These are phyloP conservation scores for Echites panduratus DNA, from an alignment of 257 asterid genomes.

Conservation along the genomic window DNA sequence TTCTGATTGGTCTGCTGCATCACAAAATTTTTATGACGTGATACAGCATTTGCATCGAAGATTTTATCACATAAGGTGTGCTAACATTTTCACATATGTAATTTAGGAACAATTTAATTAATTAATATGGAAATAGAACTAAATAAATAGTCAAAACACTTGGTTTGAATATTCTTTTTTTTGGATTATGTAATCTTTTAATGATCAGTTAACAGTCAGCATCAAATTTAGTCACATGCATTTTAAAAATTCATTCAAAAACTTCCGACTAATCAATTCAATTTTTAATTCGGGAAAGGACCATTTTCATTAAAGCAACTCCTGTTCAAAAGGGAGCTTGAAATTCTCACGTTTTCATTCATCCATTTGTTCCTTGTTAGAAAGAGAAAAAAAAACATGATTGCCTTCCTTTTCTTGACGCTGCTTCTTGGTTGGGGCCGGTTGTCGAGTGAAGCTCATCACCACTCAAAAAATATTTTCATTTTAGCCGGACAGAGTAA, in stretches of 20 bases:
- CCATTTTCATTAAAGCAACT: too few relatives aligned
- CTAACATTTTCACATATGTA: too few relatives aligned
- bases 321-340: neutral
- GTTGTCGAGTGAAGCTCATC: slow-evolving; percentile 2
- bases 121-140: too few relatives aligned
- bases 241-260: neutral
- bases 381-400: slow-evolving; percentile 17
- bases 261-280: neutral
- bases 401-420: slow-evolving; percentile 24
- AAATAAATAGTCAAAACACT: too few relatives aligned
- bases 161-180: too few relatives aligned
- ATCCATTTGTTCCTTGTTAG: neutral
- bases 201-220: too few relatives aligned
- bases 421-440: slow-evolving; percentile 23
- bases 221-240: neutral
- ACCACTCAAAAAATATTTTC: slow-evolving; percentile 35
- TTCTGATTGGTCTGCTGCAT: too few relatives aligned
- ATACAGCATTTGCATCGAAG: too few relatives aligned
- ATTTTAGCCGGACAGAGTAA: slow-evolving; percentile 87
- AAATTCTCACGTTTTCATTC: neutral
- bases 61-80: too few relatives aligned
- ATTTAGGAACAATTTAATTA: too few relatives aligned
- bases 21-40: too few relatives aligned
- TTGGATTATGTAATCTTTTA: too few relatives aligned
- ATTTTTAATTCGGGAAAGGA: neutral